phyloP scores from a whole-genome alignment of 306 rosid species.

The Malus domestica region ASM211411v1 NC_041796.1:4813501-4814000 shows the following conservation, averaged over 20 bases:
- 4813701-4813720: not conserved
- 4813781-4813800: not conserved
- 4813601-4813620: not conserved
- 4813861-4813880: not conserved
- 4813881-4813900: not conserved
- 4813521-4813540: no score
- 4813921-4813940: not conserved
- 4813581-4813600: no score
- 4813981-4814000: not conserved
- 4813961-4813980: not conserved
- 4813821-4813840: not conserved
- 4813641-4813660: not conserved
- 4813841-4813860: not conserved
- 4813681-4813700: not conserved
- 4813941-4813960: not conserved
- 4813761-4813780: not conserved
- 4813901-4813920: not conserved
- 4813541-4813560: no score
- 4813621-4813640: not conserved
- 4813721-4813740: not conserved
- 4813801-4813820: not conserved
- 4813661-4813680: constrained; percentile 1
- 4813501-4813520: accelerated
- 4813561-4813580: no score
- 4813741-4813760: not conserved